Evolutionary conservation across 73 alveolate genomes (phyloP).

Genomic region (Tetrahymena malaccensis): DNA sequence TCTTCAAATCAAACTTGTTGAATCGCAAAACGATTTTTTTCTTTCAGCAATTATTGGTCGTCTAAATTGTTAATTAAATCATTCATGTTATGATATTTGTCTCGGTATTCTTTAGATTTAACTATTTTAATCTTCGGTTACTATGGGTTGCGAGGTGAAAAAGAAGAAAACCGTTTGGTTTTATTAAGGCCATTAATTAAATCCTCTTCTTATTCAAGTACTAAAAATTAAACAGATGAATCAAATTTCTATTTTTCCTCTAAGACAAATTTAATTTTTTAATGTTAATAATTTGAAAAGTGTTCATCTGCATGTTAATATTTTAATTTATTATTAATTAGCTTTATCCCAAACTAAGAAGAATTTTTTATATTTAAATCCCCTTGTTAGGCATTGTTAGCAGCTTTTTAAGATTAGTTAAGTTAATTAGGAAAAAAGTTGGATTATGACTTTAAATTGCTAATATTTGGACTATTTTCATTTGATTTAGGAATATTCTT

Average conservation of each 20-base stretch:
- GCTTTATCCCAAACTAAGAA: neutral
- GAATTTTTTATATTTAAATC: neutral
- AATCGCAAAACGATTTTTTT: neutral
- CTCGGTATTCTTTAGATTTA: neutral
- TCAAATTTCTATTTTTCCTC: neutral
- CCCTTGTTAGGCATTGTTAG: neutral
- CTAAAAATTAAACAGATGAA: neutral
- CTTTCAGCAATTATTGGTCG: neutral
- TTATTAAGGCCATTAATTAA: neutral
- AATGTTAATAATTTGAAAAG: neutral
- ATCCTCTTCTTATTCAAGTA: neutral
- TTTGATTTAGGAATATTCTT: neutral
- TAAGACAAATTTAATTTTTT: neutral
- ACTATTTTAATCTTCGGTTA: neutral
- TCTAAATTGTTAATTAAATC: neutral
- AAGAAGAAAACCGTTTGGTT: neutral
- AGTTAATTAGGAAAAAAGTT: neutral
- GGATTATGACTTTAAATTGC: neutral
- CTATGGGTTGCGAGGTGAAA: neutral
- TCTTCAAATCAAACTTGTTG: neutral
- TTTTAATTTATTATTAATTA: neutral
- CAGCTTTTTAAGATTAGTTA: neutral
- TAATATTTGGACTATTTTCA: neutral
- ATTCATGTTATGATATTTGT: neutral
- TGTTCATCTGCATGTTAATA: neutral